Conservation (phyloP, 2,329 filamentous ascomycete species). For the Pseudocercospora vitis region DNA sequence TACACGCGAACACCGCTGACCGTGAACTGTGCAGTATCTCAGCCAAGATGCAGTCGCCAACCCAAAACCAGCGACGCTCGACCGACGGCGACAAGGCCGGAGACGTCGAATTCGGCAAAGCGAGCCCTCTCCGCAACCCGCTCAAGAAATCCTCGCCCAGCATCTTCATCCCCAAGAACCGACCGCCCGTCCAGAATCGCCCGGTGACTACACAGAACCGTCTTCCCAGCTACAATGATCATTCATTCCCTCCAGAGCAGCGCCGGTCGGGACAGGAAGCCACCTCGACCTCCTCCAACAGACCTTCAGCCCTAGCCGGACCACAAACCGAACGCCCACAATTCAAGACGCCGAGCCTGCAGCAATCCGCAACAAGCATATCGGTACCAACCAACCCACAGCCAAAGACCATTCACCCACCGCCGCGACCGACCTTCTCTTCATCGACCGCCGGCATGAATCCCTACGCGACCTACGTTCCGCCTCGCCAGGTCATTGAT, state of each 20-base stretch:
- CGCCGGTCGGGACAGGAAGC: neutral
- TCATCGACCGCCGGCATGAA: slow-evolving; percentile 41
- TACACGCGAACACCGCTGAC: neutral
- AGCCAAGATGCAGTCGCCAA: slow-evolving; percentile 36
- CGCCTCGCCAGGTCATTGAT: slow-evolving; percentile 48
- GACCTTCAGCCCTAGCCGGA: slow-evolving; percentile 29
- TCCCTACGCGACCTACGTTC: slow-evolving; percentile 21
- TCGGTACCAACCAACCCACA: slow-evolving; percentile 47
- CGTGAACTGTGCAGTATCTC: slow-evolving; percentile 28
- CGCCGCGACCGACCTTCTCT: slow-evolving; percentile 54
- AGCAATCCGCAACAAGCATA: slow-evolving; percentile 19
- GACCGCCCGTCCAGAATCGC: slow-evolving; percentile 17
- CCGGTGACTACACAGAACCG: slow-evolving; percentile 13
- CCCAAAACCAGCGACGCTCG: slow-evolving; percentile 19
- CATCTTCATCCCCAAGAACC: slow-evolving; percentile 32
- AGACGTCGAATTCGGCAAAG: slow-evolving; percentile 57
- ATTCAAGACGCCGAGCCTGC: slow-evolving; percentile 23
- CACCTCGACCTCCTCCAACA: slow-evolving; percentile 1
- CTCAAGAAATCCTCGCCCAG: slow-evolving; percentile 30
- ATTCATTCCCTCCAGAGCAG: slow-evolving; percentile 13
- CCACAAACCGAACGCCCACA: slow-evolving; percentile 35
- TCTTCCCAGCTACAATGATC: slow-evolving; percentile 12
- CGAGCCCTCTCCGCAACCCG: slow-evolving; percentile 57
- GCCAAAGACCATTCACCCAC: slow-evolving; percentile 50
- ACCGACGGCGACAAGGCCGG: slow-evolving; percentile 22